These are phyloP conservation scores for Rhizoclosmatium globosum DNA, from an alignment of 192 early-diverging fungal genomes.

Conservation along the genomic window DNA sequence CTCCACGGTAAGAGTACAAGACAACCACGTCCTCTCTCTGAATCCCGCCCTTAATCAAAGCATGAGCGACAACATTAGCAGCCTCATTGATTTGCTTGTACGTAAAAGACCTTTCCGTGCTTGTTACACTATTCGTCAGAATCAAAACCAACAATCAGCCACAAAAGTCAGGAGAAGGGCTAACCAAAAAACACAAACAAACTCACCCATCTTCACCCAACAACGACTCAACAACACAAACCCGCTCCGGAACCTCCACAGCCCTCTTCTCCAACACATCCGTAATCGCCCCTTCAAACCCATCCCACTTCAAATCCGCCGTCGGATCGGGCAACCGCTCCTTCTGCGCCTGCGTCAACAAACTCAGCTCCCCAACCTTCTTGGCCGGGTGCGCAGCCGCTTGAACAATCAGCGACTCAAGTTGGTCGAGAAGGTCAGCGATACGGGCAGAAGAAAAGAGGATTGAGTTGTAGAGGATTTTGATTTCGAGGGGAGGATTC, in stretches of 20 bases:
- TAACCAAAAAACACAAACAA: background rate
- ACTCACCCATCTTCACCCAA: slow-evolving; percentile 13
- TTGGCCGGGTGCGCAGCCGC: slow-evolving; percentile 51
- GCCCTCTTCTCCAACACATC: slow-evolving; percentile 91
- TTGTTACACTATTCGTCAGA: background rate
- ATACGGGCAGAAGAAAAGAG: slow-evolving; percentile 90
- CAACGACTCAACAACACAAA: slow-evolving; percentile 83
- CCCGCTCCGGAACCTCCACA: slow-evolving; percentile 71
- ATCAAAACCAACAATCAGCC: background rate
- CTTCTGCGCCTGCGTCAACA: slow-evolving; percentile 60
- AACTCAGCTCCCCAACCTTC: slow-evolving; percentile 71
- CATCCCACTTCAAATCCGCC: slow-evolving; percentile 81
- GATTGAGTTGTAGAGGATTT: slow-evolving; percentile 92
- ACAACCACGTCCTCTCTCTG: slow-evolving; percentile 95
- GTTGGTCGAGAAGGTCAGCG: slow-evolving; percentile 86
- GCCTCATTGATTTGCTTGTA: slow-evolving; percentile 86
- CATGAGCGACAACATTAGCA: slow-evolving; percentile 86
- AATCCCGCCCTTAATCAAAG: slow-evolving; percentile 83
- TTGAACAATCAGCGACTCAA: slow-evolving; percentile 76
- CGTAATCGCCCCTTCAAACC: slow-evolving; percentile 91
- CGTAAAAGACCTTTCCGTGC: slow-evolving; percentile 66
- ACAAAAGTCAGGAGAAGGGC: background rate
- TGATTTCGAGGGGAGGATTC: slow-evolving; percentile 88
- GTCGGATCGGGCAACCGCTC: slow-evolving; percentile 80
- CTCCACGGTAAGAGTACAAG: slow-evolving; percentile 94